phyloP scores from a whole-genome alignment of 306 rosid species.

The Trifolium pratense region DNA sequence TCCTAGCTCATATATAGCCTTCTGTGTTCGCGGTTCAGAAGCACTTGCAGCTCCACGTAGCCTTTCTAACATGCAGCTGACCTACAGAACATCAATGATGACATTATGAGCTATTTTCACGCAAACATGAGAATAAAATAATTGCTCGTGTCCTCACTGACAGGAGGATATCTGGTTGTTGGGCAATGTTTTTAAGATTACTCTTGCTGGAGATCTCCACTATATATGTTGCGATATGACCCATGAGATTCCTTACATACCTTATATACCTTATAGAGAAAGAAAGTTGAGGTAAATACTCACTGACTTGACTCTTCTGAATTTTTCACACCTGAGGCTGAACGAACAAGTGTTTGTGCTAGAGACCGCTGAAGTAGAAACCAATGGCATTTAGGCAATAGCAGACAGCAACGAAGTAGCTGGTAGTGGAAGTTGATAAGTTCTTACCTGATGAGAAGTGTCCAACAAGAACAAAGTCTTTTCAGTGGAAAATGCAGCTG shows the following conservation, averaged over 20 bases:
- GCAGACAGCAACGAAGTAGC: conserved; percentile 30
- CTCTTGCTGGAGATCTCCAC: conserved; percentile 72
- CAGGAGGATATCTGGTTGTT: conserved; percentile 77
- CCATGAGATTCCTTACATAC: conserved; percentile 81
- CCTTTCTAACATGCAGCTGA: conserved; percentile 92
- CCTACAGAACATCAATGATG: conserved; percentile 58
- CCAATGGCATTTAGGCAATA: conserved; percentile 36
- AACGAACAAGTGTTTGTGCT: conserved; percentile 88
- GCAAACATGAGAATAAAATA: conserved; percentile 33
- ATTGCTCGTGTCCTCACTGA: conserved; percentile 56
- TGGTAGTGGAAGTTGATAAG: conserved; percentile 27
- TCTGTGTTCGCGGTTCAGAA: conserved; percentile 89
- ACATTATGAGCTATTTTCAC: conserved; percentile 38
- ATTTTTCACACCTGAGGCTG: conserved; percentile 79
- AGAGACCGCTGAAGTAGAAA: conserved; percentile 74
- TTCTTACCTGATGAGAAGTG: conserved; percentile 76
- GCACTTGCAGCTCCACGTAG: conserved; percentile 94
- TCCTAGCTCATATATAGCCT: conserved; percentile 86
- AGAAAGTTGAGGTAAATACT: conserved; percentile 46
- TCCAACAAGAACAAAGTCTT: conserved; percentile 68
- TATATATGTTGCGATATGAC: conserved; percentile 71
- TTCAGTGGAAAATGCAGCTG: conserved; percentile 79
- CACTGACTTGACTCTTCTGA: conserved; percentile 80
- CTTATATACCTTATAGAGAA: conserved; percentile 44
- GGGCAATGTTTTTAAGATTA: conserved; percentile 75